Percentiles rank a stretch among this genome's conserved stretches.
These are phyloP conservation scores for Colletotrichum navitas DNA, from an alignment of 2,329 filamentous ascomycete species.

Conservation along the genomic window DNA sequence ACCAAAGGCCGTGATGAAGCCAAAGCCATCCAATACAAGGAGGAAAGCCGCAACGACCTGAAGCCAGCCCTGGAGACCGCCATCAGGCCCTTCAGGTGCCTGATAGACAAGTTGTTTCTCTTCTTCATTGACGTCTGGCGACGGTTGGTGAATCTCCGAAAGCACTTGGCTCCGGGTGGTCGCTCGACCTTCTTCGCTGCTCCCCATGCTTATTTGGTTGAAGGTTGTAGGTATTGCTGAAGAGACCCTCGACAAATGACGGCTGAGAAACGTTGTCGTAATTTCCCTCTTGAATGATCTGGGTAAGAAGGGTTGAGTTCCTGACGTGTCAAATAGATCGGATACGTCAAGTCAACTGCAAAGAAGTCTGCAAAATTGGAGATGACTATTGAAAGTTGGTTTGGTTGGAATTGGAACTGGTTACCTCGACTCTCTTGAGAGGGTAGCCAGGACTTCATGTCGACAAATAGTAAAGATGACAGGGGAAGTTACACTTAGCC, in stretches of 20 bases:
- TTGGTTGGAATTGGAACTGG: background rate
- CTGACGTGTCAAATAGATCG: background rate
- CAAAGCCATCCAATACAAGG: conserved; percentile 58
- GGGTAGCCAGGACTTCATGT: conserved; percentile 9
- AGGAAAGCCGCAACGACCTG: conserved; percentile 57
- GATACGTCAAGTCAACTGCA: no score
- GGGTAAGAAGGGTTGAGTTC: background rate
- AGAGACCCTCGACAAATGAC: background rate
- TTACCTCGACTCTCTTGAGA: background rate
- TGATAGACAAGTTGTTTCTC: background rate
- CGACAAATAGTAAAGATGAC: conserved; percentile 13
- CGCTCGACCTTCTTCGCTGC: conserved; percentile 3
- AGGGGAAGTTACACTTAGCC: background rate
- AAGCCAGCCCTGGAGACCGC: conserved; percentile 49
- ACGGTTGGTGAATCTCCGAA: conserved; percentile 6
- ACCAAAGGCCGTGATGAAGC: conserved; percentile 61
- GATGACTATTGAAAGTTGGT: background rate
- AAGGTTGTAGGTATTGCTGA: background rate
- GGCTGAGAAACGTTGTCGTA: background rate
- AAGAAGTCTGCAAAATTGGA: background rate
- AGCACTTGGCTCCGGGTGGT: background rate
- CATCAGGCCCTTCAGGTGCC: conserved; percentile 20
- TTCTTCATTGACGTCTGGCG: conserved; percentile 12
- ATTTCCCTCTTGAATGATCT: background rate
- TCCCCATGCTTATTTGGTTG: conserved; percentile 16